phyloP scores from a whole-genome alignment of 768 basidiomycete genomes.

The Boletus rubroflammeus region DNA sequence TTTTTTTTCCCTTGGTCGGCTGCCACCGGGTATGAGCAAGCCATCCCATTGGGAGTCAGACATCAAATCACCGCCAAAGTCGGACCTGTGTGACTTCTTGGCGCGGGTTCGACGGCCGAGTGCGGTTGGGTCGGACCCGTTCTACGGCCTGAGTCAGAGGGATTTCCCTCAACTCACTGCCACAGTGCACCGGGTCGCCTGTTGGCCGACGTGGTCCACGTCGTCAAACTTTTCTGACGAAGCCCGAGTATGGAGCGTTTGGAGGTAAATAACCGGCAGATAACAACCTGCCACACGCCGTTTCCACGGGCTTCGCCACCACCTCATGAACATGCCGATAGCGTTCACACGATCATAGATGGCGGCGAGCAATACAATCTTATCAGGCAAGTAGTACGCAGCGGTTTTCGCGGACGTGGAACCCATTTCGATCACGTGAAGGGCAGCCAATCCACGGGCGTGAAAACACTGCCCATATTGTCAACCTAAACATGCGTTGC shows the following conservation, averaged over 20 bases:
- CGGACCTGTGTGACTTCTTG: neutral
- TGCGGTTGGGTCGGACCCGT: neutral
- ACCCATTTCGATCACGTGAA: neutral
- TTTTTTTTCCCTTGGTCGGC: neutral
- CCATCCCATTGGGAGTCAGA: too few species aligned
- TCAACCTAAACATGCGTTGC: too few species aligned
- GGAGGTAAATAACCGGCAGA: neutral
- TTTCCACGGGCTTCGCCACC: neutral
- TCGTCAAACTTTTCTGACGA: neutral
- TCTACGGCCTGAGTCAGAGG: neutral
- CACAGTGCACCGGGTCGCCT: neutral
- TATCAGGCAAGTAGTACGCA: neutral
- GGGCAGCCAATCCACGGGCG: neutral
- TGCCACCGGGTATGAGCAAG: too few species aligned
- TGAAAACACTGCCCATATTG: neutral
- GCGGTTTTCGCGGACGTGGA: neutral
- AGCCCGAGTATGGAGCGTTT: neutral
- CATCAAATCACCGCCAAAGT: constrained; percentile 3
- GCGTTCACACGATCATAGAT: neutral
- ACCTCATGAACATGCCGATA: neutral
- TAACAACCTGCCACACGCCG: neutral
- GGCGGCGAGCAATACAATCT: neutral
- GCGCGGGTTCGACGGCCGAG: too few species aligned
- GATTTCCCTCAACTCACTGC: neutral
- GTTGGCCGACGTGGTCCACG: neutral